phyloP scores from a whole-genome alignment of 768 basidiomycete genomes.

The Tylopilus vinaceipallidus region DNA sequence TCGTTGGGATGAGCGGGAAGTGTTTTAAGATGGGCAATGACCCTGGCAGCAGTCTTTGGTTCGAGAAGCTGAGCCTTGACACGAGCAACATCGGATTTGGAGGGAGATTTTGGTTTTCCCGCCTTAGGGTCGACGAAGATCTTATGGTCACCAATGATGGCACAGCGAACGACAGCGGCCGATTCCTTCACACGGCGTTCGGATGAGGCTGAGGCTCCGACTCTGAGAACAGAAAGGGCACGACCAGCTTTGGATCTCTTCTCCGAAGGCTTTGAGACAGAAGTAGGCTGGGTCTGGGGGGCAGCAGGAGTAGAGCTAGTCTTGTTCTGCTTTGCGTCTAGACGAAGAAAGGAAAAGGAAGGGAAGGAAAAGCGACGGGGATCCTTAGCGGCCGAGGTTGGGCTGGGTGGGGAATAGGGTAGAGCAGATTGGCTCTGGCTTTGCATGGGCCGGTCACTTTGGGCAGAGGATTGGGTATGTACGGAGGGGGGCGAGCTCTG shows the following conservation, averaged over 20 bases:
- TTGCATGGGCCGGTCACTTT: slow-evolving; percentile 19
- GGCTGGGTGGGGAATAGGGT: slow-evolving; percentile 17
- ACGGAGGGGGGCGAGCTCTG: slow-evolving; percentile 7
- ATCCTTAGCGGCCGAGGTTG: slow-evolving; percentile 21
- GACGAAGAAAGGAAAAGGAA: slow-evolving; percentile 41
- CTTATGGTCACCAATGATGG: slow-evolving; percentile 61
- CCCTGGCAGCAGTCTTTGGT: slow-evolving; percentile 64
- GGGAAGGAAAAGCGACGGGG: slow-evolving; percentile 50
- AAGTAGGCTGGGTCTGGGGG: slow-evolving; percentile 26
- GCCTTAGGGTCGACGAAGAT: slow-evolving; percentile 29
- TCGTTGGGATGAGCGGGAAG: slow-evolving; percentile 41
- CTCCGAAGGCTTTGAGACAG: slow-evolving; percentile 37
- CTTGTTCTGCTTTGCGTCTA: slow-evolving; percentile 30
- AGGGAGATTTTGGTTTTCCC: slow-evolving; percentile 39
- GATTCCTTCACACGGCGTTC: slow-evolving; percentile 63
- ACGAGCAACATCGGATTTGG: slow-evolving; percentile 55
- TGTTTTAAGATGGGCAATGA: slow-evolving; percentile 67
- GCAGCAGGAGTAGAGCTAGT: slow-evolving; percentile 10
- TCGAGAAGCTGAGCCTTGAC: slow-evolving; percentile 66
- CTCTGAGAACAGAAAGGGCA: slow-evolving; percentile 31
- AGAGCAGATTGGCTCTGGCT: slow-evolving; percentile 29
- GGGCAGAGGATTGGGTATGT: slow-evolving; percentile 16
- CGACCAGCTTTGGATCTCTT: slow-evolving; percentile 39
- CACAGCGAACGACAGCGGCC: slow-evolving; percentile 59
- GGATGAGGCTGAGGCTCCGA: slow-evolving; percentile 35